Conservation (phyloP, 805 yeast species). For the Vanderwaltozyma verrucispora region DNA sequence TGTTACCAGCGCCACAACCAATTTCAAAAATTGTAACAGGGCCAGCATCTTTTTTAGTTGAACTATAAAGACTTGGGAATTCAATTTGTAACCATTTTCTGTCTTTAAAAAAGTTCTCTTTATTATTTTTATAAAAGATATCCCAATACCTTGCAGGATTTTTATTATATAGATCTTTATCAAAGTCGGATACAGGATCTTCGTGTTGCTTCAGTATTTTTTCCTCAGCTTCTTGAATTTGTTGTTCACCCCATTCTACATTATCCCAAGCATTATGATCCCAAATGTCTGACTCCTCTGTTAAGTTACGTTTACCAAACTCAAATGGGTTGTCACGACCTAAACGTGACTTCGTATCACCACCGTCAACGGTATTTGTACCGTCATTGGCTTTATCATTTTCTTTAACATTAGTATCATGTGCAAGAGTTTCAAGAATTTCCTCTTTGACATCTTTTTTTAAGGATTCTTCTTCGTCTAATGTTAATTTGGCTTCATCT, state of each 20-base stretch:
- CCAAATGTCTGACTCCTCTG: constrained; percentile 73
- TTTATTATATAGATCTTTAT: constrained; percentile 63
- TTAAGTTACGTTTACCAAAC: constrained; percentile 78
- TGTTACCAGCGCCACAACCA: constrained; percentile 98
- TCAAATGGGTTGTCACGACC: constrained; percentile 86
- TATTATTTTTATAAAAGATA: constrained; percentile 79
- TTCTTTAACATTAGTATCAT: constrained; percentile 6
- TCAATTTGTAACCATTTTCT: constrained; percentile 94
- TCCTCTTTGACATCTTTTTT: constrained; percentile 19
- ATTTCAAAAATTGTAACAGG: constrained; percentile 72
- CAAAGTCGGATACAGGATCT: constrained; percentile 80
- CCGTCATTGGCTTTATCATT: background rate
- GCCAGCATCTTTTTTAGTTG: constrained; percentile 64
- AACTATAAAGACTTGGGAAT: constrained; percentile 75
- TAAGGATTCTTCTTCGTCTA: constrained; percentile 7
- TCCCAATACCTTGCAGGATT: constrained; percentile 96
- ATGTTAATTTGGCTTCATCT: background rate
- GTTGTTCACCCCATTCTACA: constrained; percentile 95
- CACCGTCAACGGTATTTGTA: constrained; percentile 4
- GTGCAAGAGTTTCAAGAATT: constrained; percentile 13
- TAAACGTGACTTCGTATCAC: constrained; percentile 30
- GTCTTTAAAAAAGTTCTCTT: constrained; percentile 91
- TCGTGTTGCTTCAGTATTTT: constrained; percentile 67
- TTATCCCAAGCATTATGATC: constrained; percentile 91
- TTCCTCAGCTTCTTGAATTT: constrained; percentile 60